Percentiles rank a stretch among this genome's conserved stretches.
Evolutionary conservation across 305 asterid genomes (phyloP).

Genomic region (Coffea humblotiana): DNA sequence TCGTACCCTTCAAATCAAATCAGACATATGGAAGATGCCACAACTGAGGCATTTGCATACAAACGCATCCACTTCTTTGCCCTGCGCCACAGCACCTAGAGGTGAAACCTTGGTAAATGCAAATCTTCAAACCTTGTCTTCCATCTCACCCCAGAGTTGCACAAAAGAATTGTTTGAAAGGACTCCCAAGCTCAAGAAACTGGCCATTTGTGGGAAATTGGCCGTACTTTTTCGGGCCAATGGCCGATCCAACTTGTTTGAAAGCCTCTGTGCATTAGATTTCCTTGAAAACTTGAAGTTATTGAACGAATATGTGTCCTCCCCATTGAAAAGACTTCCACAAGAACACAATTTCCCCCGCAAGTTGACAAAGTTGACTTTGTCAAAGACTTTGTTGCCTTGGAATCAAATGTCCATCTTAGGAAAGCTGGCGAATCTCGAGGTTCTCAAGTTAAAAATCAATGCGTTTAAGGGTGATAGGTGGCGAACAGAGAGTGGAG

Average conservation of each 20-base stretch:
- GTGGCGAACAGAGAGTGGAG: constrained; percentile 30
- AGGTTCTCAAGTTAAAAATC: constrained; percentile 46
- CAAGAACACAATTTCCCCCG: constrained; percentile 23
- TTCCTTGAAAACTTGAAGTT: constrained; percentile 51
- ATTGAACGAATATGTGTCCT: constrained; percentile 22
- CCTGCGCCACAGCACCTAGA: constrained; percentile 28
- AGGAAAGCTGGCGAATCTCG: constrained; percentile 33
- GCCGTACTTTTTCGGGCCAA: not conserved
- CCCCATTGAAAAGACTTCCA: constrained; percentile 24
- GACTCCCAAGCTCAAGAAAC: constrained; percentile 21
- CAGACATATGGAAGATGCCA: constrained; percentile 63
- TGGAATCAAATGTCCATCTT: constrained; percentile 45
- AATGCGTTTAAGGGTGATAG: constrained; percentile 32
- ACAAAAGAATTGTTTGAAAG: constrained; percentile 1
- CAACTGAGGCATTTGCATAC: constrained; percentile 60
- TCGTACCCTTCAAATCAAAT: constrained; percentile 41
- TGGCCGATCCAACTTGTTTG: constrained; percentile 1
- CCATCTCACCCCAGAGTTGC: constrained; percentile 27
- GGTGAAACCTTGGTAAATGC: constrained; percentile 23
- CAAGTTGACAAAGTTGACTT: constrained; percentile 33
- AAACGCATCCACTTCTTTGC: constrained; percentile 48
- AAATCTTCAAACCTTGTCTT: constrained; percentile 51
- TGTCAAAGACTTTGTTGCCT: constrained; percentile 32
- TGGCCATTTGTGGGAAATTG: constrained; percentile 22
- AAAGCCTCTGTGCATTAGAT: constrained; percentile 20